Conservation (phyloP, 257 asterid species). For the Nyctanthes arbortristis region DNA sequence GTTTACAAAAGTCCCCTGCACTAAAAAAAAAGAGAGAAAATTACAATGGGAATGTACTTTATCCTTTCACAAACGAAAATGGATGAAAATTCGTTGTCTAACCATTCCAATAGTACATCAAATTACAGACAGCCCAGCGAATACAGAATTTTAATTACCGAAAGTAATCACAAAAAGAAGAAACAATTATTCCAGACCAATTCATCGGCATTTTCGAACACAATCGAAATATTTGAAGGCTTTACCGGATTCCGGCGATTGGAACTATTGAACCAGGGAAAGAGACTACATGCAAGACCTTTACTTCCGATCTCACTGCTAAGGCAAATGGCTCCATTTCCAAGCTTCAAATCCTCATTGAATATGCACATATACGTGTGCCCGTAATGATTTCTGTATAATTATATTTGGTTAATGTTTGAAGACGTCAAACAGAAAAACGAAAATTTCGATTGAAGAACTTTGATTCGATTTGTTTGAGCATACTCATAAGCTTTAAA, state of each 20-base stretch:
- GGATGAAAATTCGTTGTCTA: conserved; percentile 1
- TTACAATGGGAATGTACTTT: background rate
- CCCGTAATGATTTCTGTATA: background rate
- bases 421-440: background rate
- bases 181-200: background rate
- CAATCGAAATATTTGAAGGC: background rate
- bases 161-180: background rate
- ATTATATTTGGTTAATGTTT: background rate
- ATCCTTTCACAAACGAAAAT: conserved; percentile 1
- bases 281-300: conserved; percentile 41
- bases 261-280: conserved; percentile 35
- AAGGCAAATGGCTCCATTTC: conserved; percentile 54
- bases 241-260: conserved; percentile 70
- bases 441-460: too few species aligned
- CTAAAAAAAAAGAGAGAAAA: background rate
- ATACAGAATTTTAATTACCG: background rate
- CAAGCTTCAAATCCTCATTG: conserved; percentile 20
- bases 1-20: conserved; percentile 1
- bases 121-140: background rate
- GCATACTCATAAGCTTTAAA: too few species aligned
- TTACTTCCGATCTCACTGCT: conserved; percentile 49
- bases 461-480: too few species aligned
- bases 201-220: background rate
- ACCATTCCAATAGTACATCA: conserved; percentile 5
- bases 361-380: background rate